These are phyloP conservation scores for Saturnispora saitoi DNA, from an alignment of 805 yeast genomes.

Conservation along the genomic window DNA sequence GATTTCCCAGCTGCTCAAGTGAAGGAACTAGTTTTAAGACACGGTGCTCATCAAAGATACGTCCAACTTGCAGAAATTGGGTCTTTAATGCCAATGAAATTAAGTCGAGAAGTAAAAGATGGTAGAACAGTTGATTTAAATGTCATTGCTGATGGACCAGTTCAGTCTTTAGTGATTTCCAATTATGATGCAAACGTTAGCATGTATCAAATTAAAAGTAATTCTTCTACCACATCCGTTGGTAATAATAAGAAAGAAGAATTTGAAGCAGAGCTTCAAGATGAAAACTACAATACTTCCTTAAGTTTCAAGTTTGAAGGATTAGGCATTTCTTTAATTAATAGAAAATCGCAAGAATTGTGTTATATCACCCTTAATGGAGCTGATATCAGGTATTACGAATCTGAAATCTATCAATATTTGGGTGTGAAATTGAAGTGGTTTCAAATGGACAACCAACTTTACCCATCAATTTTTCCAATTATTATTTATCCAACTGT, in stretches of 20 bases:
- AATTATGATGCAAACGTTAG: slow-evolving; percentile 74
- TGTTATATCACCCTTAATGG: slow-evolving; percentile 81
- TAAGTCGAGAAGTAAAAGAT: slow-evolving; percentile 22
- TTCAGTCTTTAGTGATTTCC: slow-evolving; percentile 78
- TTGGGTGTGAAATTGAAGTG: slow-evolving; percentile 77
- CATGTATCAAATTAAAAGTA: slow-evolving; percentile 49
- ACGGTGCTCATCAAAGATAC: slow-evolving; percentile 65
- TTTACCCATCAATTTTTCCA: slow-evolving; percentile 82
- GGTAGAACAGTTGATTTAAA: slow-evolving; percentile 65
- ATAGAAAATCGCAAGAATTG: slow-evolving; percentile 59
- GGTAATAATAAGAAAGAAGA: slow-evolving; percentile 26
- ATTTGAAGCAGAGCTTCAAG: slow-evolving; percentile 48
- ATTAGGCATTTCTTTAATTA: slow-evolving; percentile 77
- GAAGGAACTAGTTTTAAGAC: slow-evolving; percentile 68
- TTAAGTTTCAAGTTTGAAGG: slow-evolving; percentile 69
- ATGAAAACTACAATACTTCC: slow-evolving; percentile 44
- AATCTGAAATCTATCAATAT: slow-evolving; percentile 77
- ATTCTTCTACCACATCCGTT: slow-evolving; percentile 24
- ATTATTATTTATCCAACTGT: slow-evolving; percentile 85
- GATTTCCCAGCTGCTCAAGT: slow-evolving; percentile 88
- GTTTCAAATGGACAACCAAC: slow-evolving; percentile 90
- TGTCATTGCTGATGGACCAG: slow-evolving; percentile 94
- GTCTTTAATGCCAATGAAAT: slow-evolving; percentile 72
- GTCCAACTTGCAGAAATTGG: slow-evolving; percentile 92
- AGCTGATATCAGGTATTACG: slow-evolving; percentile 68